Evolutionary conservation across 108 stramenopile genomes (phyloP).

Genomic region (Skeletonema costatum): DNA sequence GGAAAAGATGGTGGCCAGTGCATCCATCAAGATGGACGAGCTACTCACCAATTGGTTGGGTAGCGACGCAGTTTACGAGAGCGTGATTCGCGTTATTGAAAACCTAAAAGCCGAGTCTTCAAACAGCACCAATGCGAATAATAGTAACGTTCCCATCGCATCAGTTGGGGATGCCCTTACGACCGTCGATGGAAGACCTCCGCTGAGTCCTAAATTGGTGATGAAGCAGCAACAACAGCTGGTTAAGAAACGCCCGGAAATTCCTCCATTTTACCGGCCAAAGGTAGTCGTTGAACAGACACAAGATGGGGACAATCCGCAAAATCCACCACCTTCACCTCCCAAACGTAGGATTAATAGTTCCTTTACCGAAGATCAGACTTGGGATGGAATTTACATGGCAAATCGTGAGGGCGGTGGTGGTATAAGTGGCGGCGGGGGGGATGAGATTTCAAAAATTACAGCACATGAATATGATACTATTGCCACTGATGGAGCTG

Average conservation of each 20-base stretch:
- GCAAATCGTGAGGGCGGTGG: neutral
- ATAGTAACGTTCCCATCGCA: neutral
- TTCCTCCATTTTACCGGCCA: constrained; percentile 41
- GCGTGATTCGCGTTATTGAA: constrained; percentile 67
- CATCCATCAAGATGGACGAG: constrained; percentile 86
- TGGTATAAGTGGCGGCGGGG: neutral
- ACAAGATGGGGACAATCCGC: constrained; percentile 10
- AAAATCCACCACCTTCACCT: constrained; percentile 24
- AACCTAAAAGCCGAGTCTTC: constrained; percentile 44
- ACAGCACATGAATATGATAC: neutral
- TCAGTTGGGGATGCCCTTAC: neutral
- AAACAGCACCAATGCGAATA: constrained; percentile 22
- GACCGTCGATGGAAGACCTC: constrained; percentile 45
- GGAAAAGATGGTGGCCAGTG: constrained; percentile 51
- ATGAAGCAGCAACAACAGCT: constrained; percentile 20
- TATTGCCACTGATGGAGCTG: constrained; percentile 8
- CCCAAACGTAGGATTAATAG: constrained; percentile 24
- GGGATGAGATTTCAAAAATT: neutral
- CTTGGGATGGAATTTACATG: constrained; percentile 47
- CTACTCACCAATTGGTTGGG: constrained; percentile 78
- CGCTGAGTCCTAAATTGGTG: constrained; percentile 50
- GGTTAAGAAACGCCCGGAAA: constrained; percentile 11
- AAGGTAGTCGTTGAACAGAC: neutral
- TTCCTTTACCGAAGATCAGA: constrained; percentile 44
- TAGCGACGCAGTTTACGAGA: constrained; percentile 78